phyloP scores from a whole-genome alignment of 306 rosid species.

The Prunus campanulata region DNA sequence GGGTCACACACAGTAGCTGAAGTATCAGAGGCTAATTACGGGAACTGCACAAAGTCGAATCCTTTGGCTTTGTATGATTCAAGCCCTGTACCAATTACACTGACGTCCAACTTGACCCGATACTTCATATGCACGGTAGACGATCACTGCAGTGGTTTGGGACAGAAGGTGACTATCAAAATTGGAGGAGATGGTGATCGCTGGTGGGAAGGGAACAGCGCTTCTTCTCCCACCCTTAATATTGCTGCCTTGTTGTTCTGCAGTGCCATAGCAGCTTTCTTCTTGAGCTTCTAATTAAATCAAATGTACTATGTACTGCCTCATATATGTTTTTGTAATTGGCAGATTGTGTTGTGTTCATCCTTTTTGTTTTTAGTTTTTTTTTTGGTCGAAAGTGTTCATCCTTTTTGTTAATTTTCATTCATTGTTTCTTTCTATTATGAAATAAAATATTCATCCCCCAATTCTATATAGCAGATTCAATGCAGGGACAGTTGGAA shows the following conservation, averaged over 20 bases:
- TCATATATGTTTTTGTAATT: not conserved
- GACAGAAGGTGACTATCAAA: conserved; percentile 34
- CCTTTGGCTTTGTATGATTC: not conserved
- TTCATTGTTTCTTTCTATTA: too few relatives aligned
- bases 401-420: not conserved
- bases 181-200: conserved; percentile 5
- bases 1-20: conserved; percentile 25
- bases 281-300: not conserved
- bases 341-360: not conserved
- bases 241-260: conserved; percentile 7
- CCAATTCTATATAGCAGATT: too few relatives aligned
- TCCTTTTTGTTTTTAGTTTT: not conserved
- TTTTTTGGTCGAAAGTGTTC: not conserved
- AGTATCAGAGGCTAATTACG: conserved; percentile 19
- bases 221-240: conserved; percentile 4
- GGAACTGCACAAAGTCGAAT: conserved; percentile 18
- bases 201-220: not conserved
- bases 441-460: too few relatives aligned
- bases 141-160: conserved; percentile 21
- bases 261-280: conserved; percentile 6
- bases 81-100: conserved; percentile 19
- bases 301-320: not conserved
- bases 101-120: conserved; percentile 22
- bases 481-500: too few relatives aligned
- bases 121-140: conserved; percentile 32